These are phyloP conservation scores for Fusarium avenaceum DNA, from an alignment of 2,329 filamentous ascomycete species.

Conservation along the genomic window DNA sequence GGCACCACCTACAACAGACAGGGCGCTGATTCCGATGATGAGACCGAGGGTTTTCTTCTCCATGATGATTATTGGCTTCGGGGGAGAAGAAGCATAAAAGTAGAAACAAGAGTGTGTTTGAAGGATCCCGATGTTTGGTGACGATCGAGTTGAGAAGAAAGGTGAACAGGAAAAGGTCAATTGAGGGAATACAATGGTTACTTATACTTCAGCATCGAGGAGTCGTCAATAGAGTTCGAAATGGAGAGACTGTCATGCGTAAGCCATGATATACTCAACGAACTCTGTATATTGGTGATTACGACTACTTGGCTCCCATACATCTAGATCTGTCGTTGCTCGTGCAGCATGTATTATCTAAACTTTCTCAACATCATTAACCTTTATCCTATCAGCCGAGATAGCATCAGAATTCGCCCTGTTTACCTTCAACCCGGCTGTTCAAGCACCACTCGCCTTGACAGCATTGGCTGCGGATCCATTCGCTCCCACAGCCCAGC, in stretches of 20 bases:
- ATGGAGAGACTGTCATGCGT: neutral
- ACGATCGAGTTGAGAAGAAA: neutral
- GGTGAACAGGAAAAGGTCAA: neutral
- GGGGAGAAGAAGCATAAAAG: no score
- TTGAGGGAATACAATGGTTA: neutral
- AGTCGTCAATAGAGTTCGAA: neutral
- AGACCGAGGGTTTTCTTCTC: no score
- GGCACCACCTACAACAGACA: no score
- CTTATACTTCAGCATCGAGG: neutral
- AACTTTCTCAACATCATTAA: neutral
- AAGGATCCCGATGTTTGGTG: no score
- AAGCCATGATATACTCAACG: neutral
- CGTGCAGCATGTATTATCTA: neutral
- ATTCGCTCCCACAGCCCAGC: constrained; percentile 21
- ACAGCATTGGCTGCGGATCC: constrained; percentile 1
- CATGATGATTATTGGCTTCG: no score
- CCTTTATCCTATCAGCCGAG: neutral
- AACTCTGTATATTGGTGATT: neutral
- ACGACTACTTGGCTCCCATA: neutral
- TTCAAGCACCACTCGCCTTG: neutral
- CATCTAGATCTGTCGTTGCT: neutral
- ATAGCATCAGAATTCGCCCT: neutral
- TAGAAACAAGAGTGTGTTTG: no score
- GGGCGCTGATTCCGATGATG: no score
- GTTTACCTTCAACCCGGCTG: neutral